Conservation (phyloP, 2,329 filamentous ascomycete species). For the Aureobasidium lini region DNA sequence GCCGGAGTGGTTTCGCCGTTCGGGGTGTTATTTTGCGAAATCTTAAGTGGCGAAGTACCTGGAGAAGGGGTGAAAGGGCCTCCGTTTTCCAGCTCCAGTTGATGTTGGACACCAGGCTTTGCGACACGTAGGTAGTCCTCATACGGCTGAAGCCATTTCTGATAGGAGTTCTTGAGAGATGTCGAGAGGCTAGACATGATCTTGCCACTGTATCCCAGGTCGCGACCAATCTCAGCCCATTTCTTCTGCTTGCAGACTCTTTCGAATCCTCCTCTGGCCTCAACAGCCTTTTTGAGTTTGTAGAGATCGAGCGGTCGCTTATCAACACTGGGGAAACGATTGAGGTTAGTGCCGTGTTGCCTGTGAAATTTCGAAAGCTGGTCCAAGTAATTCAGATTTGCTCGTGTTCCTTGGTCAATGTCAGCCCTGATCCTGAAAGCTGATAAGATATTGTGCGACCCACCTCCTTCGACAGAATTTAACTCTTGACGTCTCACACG, state of each 20-base stretch:
- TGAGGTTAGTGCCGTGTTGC: conserved; percentile 88
- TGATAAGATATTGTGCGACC: not conserved
- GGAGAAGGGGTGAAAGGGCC: conserved; percentile 80
- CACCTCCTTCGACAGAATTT: conserved; percentile 97
- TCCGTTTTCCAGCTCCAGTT: conserved; percentile 86
- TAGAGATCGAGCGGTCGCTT: conserved; percentile 95
- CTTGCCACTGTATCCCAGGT: conserved; percentile 95
- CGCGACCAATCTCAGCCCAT: conserved; percentile 96
- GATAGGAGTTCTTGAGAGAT: conserved; percentile 95
- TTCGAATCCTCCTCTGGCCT: conserved; percentile 88
- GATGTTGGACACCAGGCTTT: conserved; percentile 94
- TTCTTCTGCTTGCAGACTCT: conserved; percentile 97
- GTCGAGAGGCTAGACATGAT: conserved; percentile 99
- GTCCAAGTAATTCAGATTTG: conserved; percentile 93
- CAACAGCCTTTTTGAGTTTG: conserved; percentile 92
- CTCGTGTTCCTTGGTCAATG: conserved; percentile 64
- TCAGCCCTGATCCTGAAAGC: conserved; percentile 20
- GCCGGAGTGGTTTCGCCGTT: conserved; percentile 57
- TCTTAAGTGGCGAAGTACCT: conserved; percentile 63
- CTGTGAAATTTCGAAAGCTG: conserved; percentile 94
- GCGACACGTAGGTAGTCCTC: conserved; percentile 87
- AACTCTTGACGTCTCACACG: conserved; percentile 91
- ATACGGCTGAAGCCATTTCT: conserved; percentile 93
- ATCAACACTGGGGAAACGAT: conserved; percentile 91
- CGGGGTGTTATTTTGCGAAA: conserved; percentile 41